These are phyloP conservation scores for Linnemannia schmuckeri DNA, from an alignment of 192 early-diverging fungal genomes.

Conservation along the genomic window DNA sequence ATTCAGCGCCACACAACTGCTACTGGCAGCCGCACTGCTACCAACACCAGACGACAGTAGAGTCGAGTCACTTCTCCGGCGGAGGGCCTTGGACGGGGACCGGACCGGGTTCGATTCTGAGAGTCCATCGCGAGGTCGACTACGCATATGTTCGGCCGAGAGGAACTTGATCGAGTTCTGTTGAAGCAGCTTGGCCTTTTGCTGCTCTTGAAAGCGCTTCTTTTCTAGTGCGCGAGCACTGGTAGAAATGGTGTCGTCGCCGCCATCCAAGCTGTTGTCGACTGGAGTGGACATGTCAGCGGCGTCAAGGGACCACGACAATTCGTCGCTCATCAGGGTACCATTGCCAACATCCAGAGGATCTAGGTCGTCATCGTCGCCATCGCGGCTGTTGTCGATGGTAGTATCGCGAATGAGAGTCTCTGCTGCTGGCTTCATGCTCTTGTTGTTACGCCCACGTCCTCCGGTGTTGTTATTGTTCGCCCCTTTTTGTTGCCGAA, in stretches of 20 bases:
- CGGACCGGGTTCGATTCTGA: neutral
- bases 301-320: neutral
- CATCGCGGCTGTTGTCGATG: neutral
- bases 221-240: neutral
- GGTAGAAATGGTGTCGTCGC: neutral
- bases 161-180: conserved; percentile 1
- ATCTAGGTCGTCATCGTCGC: neutral
- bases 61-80: neutral
- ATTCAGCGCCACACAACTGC: neutral
- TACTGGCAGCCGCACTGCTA: neutral
- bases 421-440: neutral
- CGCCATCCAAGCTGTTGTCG: neutral
- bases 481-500: neutral
- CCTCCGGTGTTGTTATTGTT: neutral
- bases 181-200: neutral
- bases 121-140: neutral
- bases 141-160: neutral
- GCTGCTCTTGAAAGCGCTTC: neutral
- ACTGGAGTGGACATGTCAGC: neutral
- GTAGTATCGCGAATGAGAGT: neutral
- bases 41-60: neutral
- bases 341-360: neutral
- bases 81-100: neutral
- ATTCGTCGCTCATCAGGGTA: neutral
- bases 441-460: neutral